Evolutionary conservation across 805 yeast genomes (phyloP).

Genomic region (Ogataea chonburiensis): DNA sequence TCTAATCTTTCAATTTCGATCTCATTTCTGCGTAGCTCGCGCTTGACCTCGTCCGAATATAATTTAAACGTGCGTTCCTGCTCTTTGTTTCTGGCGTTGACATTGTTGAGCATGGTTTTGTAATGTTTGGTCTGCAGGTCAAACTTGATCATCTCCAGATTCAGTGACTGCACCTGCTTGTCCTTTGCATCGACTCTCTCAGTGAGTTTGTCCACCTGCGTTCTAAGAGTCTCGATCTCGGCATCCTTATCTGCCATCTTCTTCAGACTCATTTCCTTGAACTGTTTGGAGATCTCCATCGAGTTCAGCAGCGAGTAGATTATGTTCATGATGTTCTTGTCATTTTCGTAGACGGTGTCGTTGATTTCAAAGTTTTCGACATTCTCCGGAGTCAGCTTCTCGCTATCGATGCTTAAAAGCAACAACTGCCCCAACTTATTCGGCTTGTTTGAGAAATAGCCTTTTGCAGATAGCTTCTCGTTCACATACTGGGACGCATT

Average conservation of each 20-base stretch:
- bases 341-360: slow-evolving; percentile 31
- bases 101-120: slow-evolving; percentile 15
- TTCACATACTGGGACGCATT: slow-evolving; percentile 28
- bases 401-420: slow-evolving; percentile 23
- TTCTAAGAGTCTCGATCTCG: slow-evolving; percentile 16
- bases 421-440: slow-evolving; percentile 20
- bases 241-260: slow-evolving; percentile 17
- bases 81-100: slow-evolving; percentile 16
- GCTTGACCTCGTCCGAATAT: slow-evolving; percentile 20
- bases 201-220: slow-evolving; percentile 9
- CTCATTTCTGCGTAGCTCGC: slow-evolving; percentile 23
- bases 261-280: slow-evolving; percentile 19
- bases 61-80: slow-evolving; percentile 20
- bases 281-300: slow-evolving; percentile 22
- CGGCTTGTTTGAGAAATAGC: slow-evolving; percentile 25
- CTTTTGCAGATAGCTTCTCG: slow-evolving; percentile 27
- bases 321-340: slow-evolving; percentile 31
- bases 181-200: slow-evolving; percentile 17
- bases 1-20: slow-evolving; percentile 20
- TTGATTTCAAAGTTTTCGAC: slow-evolving; percentile 15
- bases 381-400: slow-evolving; percentile 11
- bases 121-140: slow-evolving; percentile 15
- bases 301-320: slow-evolving; percentile 27
- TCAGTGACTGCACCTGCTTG: slow-evolving; percentile 18
- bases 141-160: slow-evolving; percentile 21